Conservation (phyloP, 2,329 filamentous ascomycete species). For the Fusarium sublunatum region DNA sequence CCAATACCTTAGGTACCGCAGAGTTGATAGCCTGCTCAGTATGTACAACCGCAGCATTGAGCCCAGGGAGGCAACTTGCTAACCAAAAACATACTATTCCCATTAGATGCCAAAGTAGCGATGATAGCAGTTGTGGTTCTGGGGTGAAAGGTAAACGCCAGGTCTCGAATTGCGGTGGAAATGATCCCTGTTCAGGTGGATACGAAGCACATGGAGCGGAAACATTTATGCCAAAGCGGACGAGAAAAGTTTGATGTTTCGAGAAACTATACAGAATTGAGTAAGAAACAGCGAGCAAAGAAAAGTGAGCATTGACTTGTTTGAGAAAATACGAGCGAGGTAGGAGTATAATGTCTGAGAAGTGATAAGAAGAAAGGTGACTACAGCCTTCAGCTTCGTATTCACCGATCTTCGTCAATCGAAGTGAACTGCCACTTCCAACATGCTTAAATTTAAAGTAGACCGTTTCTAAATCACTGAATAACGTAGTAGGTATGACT, state of each 20-base stretch:
- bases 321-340: background rate
- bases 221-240: background rate
- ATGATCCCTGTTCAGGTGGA: constrained; percentile 28
- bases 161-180: constrained; percentile 32
- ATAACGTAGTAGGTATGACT: background rate
- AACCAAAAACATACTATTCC: background rate
- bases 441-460: no score
- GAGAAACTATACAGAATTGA: no score
- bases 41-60: background rate
- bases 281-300: no score
- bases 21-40: no score
- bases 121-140: background rate
- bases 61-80: constrained; percentile 3
- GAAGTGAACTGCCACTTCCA: no score
- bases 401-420: no score
- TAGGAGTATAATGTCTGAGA: background rate
- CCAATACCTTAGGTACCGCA: no score
- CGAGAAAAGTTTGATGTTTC: no score
- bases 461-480: no score
- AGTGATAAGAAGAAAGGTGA: background rate
- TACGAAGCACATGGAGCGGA: constrained; percentile 10
- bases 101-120: constrained; percentile 1
- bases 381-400: background rate
- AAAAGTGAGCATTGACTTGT: background rate
- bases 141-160: constrained; percentile 14